Base-by-base conservation (phyloP, 2,329 filamentous ascomycete genomes). In the Hypoxylon sp. region DNA sequence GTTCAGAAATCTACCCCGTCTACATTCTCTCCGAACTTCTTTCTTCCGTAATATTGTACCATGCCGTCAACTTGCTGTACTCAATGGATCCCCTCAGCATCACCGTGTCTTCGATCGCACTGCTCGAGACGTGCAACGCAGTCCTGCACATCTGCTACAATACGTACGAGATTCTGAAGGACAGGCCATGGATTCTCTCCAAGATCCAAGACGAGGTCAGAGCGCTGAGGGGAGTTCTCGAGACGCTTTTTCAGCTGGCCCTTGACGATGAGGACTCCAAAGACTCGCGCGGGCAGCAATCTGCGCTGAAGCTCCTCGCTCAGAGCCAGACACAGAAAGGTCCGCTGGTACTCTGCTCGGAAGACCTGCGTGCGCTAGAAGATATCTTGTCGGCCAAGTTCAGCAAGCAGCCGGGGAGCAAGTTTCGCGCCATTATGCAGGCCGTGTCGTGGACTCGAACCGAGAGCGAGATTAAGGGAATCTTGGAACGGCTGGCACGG, bases 121-220 rank as follows among this genome's bases (percentile, higher is more conserved):
- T 56, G 6, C 46, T 56, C 21, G 38, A 56, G 27, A 23, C 26
- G 13, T 37, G 35, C 38, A 40, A 18, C 13, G 43, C 53, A 17
- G 50, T 56, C 15, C 40, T 56, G 6, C 18, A 56, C 8, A 42
- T 56, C 21, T 56, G 53, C n/a, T 56, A 56, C 20, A 45, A 56
- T 21, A 45, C 53, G 21, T 40, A 15, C 33, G 53, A 40, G 11
- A 56, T 56, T 29, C 27, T 56, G 13, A 46, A 46, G 29, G 11
- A 43, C 15, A 56, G 50, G 23, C 46, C 53, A 10, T 50, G 53
- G 53, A 17, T 17, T 27, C 40, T 56, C n/a, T 56, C 46, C 2
- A 38, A 29, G n/a, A 23, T 50, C 13, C 53, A 51, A 40, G 29
- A 50, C 13, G 53, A 50, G 27, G 31, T 50, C 9, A 38, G 38